Evolutionary conservation across 2,329 filamentous ascomycete genomes (phyloP), one percentile per base, ranked within the genome.

Genomic region (Mariannaea elegans): DNA sequence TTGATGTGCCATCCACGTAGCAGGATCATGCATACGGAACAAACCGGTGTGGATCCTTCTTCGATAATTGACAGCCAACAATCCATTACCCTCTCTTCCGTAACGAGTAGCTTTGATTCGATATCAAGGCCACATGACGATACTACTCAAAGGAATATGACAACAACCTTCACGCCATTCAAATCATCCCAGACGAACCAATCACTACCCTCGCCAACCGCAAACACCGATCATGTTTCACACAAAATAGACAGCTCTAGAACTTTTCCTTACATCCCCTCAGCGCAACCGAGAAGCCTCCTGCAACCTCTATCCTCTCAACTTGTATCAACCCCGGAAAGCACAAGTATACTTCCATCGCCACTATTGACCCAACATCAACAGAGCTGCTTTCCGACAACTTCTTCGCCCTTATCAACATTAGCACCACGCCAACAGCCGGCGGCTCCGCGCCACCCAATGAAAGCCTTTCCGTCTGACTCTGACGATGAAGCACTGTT

Each of bases 401-500:
- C 45, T 54, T 56, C 32, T 36, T 56, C 56, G 32, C 44, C 31
- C 50, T 41, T 27, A 44, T 38, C 58, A 13, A 55, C 29, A 34
- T 59, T 21, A 23, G 27, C 36, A 18, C 27, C 27, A 42, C 34
- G 27, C 46, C 27, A 36, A 45, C 34, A 44, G 24, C 27, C 21
- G 36, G 19, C 23, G 38, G 8, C 29, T 16, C 14, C 51, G 29
- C 45, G 38, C 36, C 42, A 36, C 14, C 12, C 39, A n/a, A 44
- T 21, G 12, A 24, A 16, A 19, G 12, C 24, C 23, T 46, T 44
- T 32, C 31, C 14, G 14, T 18, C 19, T 19, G 48, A 23, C 16
- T 24, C 9, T 1, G 70, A 77, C 24, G 71, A 75, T 6, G 65
- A 68, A 5, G 73, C 73, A 21, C 62, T 77, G 2, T 64, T 78